These are phyloP conservation scores for Linaria vulgaris DNA, from an alignment of 257 asterid species.

Conservation along the genomic window DNA sequence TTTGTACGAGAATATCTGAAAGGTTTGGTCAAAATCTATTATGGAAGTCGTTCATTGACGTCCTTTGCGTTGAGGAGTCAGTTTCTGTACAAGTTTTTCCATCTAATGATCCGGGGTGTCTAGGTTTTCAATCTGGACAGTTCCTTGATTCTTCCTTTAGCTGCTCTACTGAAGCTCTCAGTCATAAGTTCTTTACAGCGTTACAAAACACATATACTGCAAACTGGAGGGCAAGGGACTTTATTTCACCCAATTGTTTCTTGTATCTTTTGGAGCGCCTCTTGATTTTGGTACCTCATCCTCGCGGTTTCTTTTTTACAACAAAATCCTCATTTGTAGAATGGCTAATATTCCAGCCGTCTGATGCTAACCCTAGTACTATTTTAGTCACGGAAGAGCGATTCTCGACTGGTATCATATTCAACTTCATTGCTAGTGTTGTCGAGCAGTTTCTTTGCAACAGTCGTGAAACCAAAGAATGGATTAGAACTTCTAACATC, in stretches of 20 bases:
- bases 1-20: constrained; percentile 26
- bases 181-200: constrained; percentile 29
- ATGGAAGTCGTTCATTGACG: constrained; percentile 50
- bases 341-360: constrained; percentile 28
- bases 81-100: not conserved
- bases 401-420: not conserved
- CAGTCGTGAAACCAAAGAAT: constrained; percentile 11
- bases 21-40: not conserved
- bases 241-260: constrained; percentile 58
- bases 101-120: not conserved
- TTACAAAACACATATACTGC: constrained; percentile 35
- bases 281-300: constrained; percentile 38
- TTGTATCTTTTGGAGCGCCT: constrained; percentile 58
- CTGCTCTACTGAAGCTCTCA: constrained; percentile 11
- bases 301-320: constrained; percentile 36
- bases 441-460: constrained; percentile 27
- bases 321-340: constrained; percentile 52
- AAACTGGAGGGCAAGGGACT: constrained; percentile 36
- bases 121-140: not conserved
- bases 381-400: not conserved
- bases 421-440: constrained; percentile 16
- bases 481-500: constrained; percentile 34
- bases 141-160: not conserved
- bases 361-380: constrained; percentile 25
- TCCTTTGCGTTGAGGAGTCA: constrained; percentile 6